Evolutionary conservation across 176 grass and related monocot species (phyloP), one percentile per base, ranked within the genome.

Genomic region (Canna indica): DNA sequence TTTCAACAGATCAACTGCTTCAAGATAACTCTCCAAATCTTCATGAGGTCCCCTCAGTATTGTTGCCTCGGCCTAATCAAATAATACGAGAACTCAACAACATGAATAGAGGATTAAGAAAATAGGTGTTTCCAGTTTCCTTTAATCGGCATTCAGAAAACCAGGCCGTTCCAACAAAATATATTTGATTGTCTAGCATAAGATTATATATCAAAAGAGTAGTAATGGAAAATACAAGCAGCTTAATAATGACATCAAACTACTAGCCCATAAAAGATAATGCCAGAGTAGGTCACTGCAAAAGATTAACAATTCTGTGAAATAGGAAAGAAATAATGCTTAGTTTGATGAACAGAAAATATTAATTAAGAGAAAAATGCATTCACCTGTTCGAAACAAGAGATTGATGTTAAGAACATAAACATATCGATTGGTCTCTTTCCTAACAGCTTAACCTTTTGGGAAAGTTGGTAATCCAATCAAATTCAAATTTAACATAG

Each of bases 41-140:
- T 99, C 89, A 67, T 99, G 94, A 14, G 94, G 94, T 41, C 89
- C 94, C 70, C 86, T 90, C 64, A 83, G 34, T 80, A 99, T 85
- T 6, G 79, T 73, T 36, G 86, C 89, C 79, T 97, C 93, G 54
- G 93, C 93, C 93, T 97, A 50, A 10, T 20, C 64, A 67, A 41
- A 1, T 31, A 67, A 41, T 12, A 48, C 5, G 7, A 33, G 18
- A 66, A 39, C 7, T 22, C 33, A 66, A 20, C 63, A 66, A 10
- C 8, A 66, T 66, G 18, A 66, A 66, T 66, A 38, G 25, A 16
- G 14, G 14, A 30, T 28, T 10, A 60, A 16, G 58, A 30, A 30
- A 29, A 30, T 3, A 31, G 9, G 11, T 27, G 7, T 29, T 11
- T 6, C 25, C 14, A 27, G 31, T 28, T 30, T 60, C 12, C 3